Conservation (phyloP, 345 rosid genomes). For the Viola odorata region DNA sequence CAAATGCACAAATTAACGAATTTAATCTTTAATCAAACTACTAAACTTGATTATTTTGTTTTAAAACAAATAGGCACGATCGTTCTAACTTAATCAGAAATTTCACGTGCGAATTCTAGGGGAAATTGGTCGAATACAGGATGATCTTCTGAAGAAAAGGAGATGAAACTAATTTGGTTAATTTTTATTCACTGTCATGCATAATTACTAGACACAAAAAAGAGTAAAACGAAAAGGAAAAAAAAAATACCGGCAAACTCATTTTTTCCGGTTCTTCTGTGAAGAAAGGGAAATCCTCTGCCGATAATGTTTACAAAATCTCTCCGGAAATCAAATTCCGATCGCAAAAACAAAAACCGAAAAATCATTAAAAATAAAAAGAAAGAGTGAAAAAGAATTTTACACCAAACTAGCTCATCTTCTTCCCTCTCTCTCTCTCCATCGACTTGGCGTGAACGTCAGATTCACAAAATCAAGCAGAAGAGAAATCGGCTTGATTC, state of each 20-base stretch:
- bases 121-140: too few species aligned
- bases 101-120: too few species aligned
- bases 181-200: slow-evolving; percentile 19
- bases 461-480: slow-evolving; percentile 18
- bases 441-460: slow-evolving; percentile 9
- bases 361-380: background rate
- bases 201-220: slow-evolving; percentile 1
- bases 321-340: slow-evolving; percentile 39
- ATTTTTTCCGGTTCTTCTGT: slow-evolving; percentile 30
- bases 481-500: background rate
- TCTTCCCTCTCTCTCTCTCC: background rate
- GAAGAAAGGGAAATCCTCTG: slow-evolving; percentile 45
- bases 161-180: slow-evolving; percentile 9
- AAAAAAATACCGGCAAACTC: slow-evolving; percentile 37
- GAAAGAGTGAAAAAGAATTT: slow-evolving; percentile 7
- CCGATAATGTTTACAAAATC: slow-evolving; percentile 38
- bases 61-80: too few species aligned
- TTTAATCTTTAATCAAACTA: too few species aligned
- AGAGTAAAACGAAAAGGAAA: background rate
- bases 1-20: too few species aligned
- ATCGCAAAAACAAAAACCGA: slow-evolving; percentile 9
- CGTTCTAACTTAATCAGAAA: too few species aligned
- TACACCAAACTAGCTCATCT: slow-evolving; percentile 9
- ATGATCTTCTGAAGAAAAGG: background rate
- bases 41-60: too few species aligned